Percentiles rank a stretch among this genome's conserved stretches.
Evolutionary conservation across 192 early-diverging fungal species (phyloP).

Genomic region (Coemansia sp.): DNA sequence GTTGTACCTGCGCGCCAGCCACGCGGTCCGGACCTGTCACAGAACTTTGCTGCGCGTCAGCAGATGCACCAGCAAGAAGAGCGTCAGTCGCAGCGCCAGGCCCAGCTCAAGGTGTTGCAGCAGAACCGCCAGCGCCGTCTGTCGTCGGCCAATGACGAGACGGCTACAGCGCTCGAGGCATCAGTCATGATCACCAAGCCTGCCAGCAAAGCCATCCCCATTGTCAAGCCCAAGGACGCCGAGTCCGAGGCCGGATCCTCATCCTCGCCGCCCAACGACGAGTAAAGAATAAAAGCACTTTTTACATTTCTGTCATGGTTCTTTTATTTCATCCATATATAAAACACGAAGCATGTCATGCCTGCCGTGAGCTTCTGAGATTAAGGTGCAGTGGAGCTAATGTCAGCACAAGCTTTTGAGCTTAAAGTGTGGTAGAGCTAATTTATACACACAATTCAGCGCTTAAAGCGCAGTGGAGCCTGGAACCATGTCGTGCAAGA

Average conservation of each 20-base stretch:
- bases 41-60: conserved; percentile 70
- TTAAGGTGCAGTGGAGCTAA: no score
- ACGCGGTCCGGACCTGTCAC: conserved; percentile 67
- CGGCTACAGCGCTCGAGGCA: conserved; percentile 18
- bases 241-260: conserved; percentile 11
- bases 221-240: conserved; percentile 37
- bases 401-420: no score
- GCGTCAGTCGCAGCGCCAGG: conserved; percentile 51
- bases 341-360: no score
- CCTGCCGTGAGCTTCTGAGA: no score
- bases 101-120: conserved; percentile 52
- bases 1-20: conserved; percentile 76
- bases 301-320: not conserved
- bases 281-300: not conserved
- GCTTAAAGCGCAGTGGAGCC: conserved; percentile 4
- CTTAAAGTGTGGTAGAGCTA: no score
- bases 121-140: conserved; percentile 56
- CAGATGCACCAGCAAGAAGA: conserved; percentile 52
- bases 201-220: conserved; percentile 50
- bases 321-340: no score
- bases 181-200: conserved; percentile 49
- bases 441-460: no score
- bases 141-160: conserved; percentile 40
- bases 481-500: conserved; percentile 39
- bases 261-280: not conserved